Conservation (phyloP, 73 alveolate species). For the Paramecium pentaurelia region DNA sequence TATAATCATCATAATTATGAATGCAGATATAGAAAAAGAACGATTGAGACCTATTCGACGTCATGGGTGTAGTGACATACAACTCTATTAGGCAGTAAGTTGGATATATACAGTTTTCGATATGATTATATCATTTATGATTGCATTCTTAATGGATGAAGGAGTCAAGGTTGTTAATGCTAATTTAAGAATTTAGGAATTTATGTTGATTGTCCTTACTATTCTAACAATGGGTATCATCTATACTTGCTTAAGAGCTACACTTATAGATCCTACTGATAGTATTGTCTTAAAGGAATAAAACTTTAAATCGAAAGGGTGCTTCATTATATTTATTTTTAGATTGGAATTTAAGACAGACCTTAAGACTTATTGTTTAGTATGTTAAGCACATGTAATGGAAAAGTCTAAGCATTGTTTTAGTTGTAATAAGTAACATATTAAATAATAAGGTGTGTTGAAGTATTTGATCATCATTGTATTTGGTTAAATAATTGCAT, state of each 20-base stretch:
- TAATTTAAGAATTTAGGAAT: neutral
- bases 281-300: neutral
- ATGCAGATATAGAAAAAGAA: conserved; percentile 6
- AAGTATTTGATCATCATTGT: conserved; percentile 64
- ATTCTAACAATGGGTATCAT: neutral
- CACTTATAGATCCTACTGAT: neutral
- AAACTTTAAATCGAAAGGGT: conserved; percentile 16
- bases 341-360: conserved; percentile 17
- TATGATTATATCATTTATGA: neutral
- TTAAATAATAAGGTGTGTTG: conserved; percentile 35
- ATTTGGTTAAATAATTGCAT: conserved; percentile 61
- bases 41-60: neutral
- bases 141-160: neutral
- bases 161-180: neutral
- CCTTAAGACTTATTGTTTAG: conserved; percentile 32
- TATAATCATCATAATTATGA: neutral
- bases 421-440: conserved; percentile 40
- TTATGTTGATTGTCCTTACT: neutral
- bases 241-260: conserved; percentile 3
- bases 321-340: neutral
- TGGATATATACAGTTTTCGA: conserved; percentile 29
- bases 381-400: conserved; percentile 37
- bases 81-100: neutral
- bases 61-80: neutral
- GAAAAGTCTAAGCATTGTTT: conserved; percentile 50